phyloP scores from a whole-genome alignment of 257 asterid genomes.

The Capsicum pubescens region DNA sequence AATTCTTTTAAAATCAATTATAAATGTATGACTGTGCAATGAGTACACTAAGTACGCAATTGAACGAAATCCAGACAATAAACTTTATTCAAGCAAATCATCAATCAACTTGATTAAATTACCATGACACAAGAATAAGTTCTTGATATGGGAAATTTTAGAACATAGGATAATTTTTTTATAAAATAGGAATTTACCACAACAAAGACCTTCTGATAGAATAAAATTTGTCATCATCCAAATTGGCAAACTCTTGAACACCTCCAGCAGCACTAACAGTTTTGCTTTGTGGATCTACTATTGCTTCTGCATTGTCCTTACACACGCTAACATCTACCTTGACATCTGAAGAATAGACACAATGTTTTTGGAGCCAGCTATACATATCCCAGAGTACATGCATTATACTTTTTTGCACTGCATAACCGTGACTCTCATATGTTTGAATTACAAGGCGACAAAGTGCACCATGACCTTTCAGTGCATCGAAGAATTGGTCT shows the following conservation, averaged over 20 bases:
- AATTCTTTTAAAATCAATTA: too few relatives aligned
- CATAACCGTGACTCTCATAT: too few relatives aligned
- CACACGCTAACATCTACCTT: constrained; percentile 34
- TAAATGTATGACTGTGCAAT: too few relatives aligned
- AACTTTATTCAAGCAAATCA: constrained; percentile 20
- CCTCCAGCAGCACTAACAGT: constrained; percentile 61
- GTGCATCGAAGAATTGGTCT: too few relatives aligned
- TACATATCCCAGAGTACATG: too few relatives aligned
- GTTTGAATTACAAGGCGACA: too few relatives aligned
- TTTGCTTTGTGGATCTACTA: not conserved
- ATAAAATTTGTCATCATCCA: constrained; percentile 43
- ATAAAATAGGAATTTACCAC: constrained; percentile 52
- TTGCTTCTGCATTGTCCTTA: constrained; percentile 35
- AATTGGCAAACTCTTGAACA: constrained; percentile 57
- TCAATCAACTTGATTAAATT: constrained; percentile 21
- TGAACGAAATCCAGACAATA: too few relatives aligned
- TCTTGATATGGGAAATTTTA: constrained; percentile 1
- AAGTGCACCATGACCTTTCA: too few relatives aligned
- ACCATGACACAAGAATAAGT: constrained; percentile 3
- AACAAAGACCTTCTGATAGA: constrained; percentile 60
- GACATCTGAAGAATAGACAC: too few relatives aligned
- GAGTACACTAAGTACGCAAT: too few relatives aligned
- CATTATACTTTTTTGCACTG: too few relatives aligned
- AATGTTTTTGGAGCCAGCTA: too few relatives aligned
- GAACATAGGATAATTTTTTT: not conserved